Evolutionary conservation across 345 rosid genomes (phyloP).

Genomic region (Ceriops decandra): DNA sequence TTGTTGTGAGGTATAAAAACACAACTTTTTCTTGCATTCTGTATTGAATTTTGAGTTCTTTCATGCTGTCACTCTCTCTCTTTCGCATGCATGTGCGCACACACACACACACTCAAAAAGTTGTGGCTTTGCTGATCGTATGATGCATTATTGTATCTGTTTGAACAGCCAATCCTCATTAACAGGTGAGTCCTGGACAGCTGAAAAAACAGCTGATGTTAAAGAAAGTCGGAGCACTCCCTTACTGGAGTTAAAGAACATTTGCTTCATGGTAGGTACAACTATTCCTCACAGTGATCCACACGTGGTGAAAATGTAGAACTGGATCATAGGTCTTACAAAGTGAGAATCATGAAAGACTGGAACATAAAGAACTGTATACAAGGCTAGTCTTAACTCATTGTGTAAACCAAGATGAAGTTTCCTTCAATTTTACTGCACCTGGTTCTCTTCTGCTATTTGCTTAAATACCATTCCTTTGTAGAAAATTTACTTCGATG

Average conservation of each 20-base stretch:
- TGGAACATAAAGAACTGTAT: not conserved
- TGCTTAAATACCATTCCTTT: no score
- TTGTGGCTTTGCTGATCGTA: slow-evolving; percentile 2
- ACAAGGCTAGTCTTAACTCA: no score
- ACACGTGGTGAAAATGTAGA: not conserved
- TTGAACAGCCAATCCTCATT: slow-evolving; percentile 64
- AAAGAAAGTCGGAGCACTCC: slow-evolving; percentile 53
- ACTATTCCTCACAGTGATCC: not conserved
- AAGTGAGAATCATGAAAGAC: not conserved
- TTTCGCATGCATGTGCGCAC: not conserved
- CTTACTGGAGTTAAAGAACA: slow-evolving; percentile 59
- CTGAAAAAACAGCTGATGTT: slow-evolving; percentile 54
- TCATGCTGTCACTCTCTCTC: slow-evolving; percentile 7
- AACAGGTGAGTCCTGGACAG: slow-evolving; percentile 62
- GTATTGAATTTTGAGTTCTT: not conserved
- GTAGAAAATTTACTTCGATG: no score
- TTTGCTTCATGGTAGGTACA: slow-evolving; percentile 62
- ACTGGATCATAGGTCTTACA: not conserved
- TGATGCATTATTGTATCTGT: slow-evolving; percentile 23
- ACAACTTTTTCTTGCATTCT: not conserved
- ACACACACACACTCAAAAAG: no score
- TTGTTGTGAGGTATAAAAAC: slow-evolving; percentile 53
- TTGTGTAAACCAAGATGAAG: not conserved
- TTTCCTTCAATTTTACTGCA: slow-evolving; percentile 1
- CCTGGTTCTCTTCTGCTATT: no score